Evolutionary conservation across 805 yeast genomes (phyloP), one percentile per base, ranked within the genome.

Genomic region (Phaffomyces antillensis): DNA sequence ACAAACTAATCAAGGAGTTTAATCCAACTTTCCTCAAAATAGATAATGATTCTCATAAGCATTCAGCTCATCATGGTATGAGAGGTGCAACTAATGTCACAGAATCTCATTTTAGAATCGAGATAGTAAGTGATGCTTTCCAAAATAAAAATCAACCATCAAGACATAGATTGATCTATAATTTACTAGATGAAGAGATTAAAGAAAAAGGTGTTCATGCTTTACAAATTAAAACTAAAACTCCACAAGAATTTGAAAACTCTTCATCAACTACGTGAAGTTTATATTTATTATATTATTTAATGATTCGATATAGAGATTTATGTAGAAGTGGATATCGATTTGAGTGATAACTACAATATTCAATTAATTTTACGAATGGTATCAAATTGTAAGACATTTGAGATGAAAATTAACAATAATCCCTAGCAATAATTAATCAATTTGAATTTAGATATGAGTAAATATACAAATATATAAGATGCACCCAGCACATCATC

Each of bases 31-130:
- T 51, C 52, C 70, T 76, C 52, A 72, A 67, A 30, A 72, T 91
- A 7, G 69, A 68, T 46, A 91, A 91, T 61, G 97, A 91, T 63
- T 86, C 96, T 7, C 79, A 79, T 63, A 85, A 85, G 60, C 98
- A 91, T 63, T 78, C 89, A 2, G 90, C 86, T 52, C 98, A 91
- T 62, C 82, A 80, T 46, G 89, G 95, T 2, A 74, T 87, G 68
- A 73, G 80, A 43, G 88, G 83, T 5, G 87, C 90, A 9, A 53
- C 72, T 2, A 88, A 88, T 62, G 71, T 68, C 15, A 72, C 75
- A 3, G 97, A 91, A 63, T 83, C 95, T 0, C 97, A 91, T 62
- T 88, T 90, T 64, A 66, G 87, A 45, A 63, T 91, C 33, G 81
- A 78, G 40, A 72, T 90, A 6, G 85, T 87, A 10, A 81, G 90